phyloP scores from a whole-genome alignment of 768 basidiomycete genomes.

The Suillus subalutaceus region DNA sequence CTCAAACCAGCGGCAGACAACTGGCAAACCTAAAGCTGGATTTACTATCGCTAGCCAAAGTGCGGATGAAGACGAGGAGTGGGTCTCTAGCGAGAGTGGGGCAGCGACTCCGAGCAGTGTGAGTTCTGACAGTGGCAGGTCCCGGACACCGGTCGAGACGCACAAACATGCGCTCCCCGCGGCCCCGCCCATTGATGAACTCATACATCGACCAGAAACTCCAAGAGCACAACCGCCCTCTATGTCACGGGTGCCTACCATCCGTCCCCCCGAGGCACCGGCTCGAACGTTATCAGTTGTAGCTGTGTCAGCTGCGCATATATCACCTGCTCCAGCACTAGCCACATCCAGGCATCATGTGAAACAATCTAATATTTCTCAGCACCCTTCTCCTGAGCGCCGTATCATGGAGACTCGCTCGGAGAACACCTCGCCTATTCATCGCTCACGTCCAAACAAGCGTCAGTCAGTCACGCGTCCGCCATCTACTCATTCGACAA shows the following conservation, averaged over 20 bases:
- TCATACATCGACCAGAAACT: constrained; percentile 29
- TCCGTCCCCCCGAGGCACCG: constrained; percentile 32
- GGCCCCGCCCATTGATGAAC: constrained; percentile 20
- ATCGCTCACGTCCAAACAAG: constrained; percentile 39
- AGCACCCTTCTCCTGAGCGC: constrained; percentile 22
- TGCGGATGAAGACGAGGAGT: constrained; percentile 64
- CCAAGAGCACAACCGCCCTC: constrained; percentile 35
- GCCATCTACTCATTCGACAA: constrained; percentile 63
- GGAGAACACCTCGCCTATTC: constrained; percentile 42
- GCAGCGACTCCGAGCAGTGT: constrained; percentile 63
- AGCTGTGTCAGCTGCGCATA: constrained; percentile 23
- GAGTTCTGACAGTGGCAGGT: constrained; percentile 45
- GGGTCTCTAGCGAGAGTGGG: constrained; percentile 80
- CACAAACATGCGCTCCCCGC: constrained; percentile 19
- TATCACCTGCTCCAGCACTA: constrained; percentile 13
- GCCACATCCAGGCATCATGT: constrained; percentile 19
- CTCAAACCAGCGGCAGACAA: constrained; percentile 32
- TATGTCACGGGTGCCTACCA: constrained; percentile 36
- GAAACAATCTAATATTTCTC: constrained; percentile 18
- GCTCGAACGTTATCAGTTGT: constrained; percentile 12
- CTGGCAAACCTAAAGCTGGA: constrained; percentile 47
- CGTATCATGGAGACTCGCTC: constrained; percentile 36
- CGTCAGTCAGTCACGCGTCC: constrained; percentile 56
- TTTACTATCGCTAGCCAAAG: constrained; percentile 60
- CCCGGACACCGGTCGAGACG: constrained; percentile 33